These are phyloP conservation scores for Colletotrichum plurivorum DNA, from an alignment of 2,329 filamentous ascomycete species.

Conservation along the genomic window DNA sequence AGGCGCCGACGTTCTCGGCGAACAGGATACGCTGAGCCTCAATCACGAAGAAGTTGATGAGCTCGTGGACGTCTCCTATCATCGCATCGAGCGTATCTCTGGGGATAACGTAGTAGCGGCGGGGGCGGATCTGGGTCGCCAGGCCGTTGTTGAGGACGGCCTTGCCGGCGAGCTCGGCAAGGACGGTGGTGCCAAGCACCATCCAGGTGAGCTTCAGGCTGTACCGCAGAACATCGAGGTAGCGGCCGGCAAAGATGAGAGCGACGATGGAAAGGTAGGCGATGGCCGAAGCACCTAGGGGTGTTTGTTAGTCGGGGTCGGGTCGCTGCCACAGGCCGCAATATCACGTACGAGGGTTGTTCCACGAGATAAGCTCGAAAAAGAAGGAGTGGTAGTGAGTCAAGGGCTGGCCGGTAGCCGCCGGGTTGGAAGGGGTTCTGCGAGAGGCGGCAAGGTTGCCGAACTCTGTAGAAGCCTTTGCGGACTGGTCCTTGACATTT, in stretches of 20 bases:
- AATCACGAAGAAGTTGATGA: constrained; percentile 80
- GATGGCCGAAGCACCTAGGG: constrained; percentile 73
- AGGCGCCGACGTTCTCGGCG: constrained; percentile 75
- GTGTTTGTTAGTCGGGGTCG: constrained; percentile 29
- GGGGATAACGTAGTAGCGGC: constrained; percentile 77
- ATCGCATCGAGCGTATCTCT: constrained; percentile 72
- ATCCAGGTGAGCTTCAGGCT: constrained; percentile 76
- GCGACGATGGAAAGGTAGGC: constrained; percentile 72
- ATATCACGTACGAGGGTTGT: constrained; percentile 72
- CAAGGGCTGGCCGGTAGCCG: constrained; percentile 73
- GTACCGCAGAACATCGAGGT: constrained; percentile 77
- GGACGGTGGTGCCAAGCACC: constrained; percentile 71
- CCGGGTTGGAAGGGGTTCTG: constrained; percentile 65
- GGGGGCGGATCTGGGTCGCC: constrained; percentile 75
- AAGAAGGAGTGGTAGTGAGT: constrained; percentile 82
- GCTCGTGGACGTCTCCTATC: constrained; percentile 76
- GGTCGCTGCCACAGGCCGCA: background rate
- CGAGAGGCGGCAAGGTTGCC: constrained; percentile 71
- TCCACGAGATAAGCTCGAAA: constrained; percentile 77
- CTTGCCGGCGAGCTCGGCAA: constrained; percentile 74
- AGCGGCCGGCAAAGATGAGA: constrained; percentile 74
- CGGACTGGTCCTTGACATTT: constrained; percentile 69
- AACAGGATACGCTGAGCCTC: constrained; percentile 78
- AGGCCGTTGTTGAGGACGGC: constrained; percentile 72
- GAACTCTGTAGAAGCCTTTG: constrained; percentile 70